Evolutionary conservation across 2,329 filamentous ascomycete genomes (phyloP).

Genomic region (Apiospora sp.): DNA sequence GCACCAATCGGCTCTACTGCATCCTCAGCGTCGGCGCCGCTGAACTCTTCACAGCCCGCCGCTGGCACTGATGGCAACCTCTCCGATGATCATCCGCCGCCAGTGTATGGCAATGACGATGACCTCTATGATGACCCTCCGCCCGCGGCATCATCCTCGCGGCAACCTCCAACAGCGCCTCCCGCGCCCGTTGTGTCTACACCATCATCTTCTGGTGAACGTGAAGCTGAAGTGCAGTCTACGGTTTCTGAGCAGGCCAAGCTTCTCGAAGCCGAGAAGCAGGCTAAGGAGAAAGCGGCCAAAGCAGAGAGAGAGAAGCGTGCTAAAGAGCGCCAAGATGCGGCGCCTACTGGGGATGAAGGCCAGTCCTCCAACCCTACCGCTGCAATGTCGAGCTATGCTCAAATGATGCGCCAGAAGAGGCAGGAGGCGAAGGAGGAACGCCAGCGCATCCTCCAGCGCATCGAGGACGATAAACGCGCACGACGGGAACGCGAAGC

Average conservation of each 20-base stretch:
- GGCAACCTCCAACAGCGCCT: neutral
- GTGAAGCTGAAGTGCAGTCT: slow-evolving; percentile 38
- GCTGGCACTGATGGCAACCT: slow-evolving; percentile 20
- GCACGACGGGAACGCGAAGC: slow-evolving; percentile 67
- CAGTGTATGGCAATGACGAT: slow-evolving; percentile 22
- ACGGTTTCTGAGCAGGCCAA: slow-evolving; percentile 61
- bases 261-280: slow-evolving; percentile 54
- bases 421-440: slow-evolving; percentile 74
- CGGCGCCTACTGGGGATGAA: slow-evolving; percentile 47
- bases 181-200: neutral
- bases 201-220: slow-evolving; percentile 6
- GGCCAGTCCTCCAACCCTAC: slow-evolving; percentile 38
- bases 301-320: slow-evolving; percentile 56
- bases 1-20: neutral
- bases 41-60: slow-evolving; percentile 4
- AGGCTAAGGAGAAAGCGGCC: slow-evolving; percentile 58
- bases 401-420: slow-evolving; percentile 66
- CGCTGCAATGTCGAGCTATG: slow-evolving; percentile 53
- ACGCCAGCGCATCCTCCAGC: slow-evolving; percentile 73
- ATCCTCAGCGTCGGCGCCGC: slow-evolving; percentile 18
- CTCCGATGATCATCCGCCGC: slow-evolving; percentile 5
- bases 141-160: neutral
- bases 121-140: slow-evolving; percentile 24
- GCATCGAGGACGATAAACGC: slow-evolving; percentile 79
- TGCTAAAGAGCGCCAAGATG: slow-evolving; percentile 45